Evolutionary conservation across 2,329 filamentous ascomycete species (phyloP), one percentile per base, ranked within the genome.

Genomic region (Eutypella sp.): DNA sequence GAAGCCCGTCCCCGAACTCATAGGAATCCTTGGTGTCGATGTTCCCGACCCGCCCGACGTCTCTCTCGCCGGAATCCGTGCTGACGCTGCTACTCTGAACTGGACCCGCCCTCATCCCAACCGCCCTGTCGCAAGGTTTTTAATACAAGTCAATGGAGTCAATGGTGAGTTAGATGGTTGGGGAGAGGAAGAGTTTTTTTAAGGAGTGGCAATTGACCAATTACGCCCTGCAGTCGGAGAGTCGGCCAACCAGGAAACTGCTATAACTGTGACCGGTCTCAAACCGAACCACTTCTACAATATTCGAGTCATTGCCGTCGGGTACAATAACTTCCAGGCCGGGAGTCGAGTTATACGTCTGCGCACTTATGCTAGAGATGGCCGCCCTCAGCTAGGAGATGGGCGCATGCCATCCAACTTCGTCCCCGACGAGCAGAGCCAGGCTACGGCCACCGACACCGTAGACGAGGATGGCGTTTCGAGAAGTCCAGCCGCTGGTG

Each of bases 81-180:
- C 88, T 23, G 88, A 95, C 64, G 88, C 90, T 46, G 87, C 95
- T 25, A 87, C 91, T 24, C 76, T 99, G 37, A 90, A 91, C 65
- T 99, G 93, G 93, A 89, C 90, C 50, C 80, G 84, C 48, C 85
- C 88, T 0, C 79, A 74, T 3, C 66, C 70, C 37, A 80, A 78
- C 51, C 76, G 79, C 33, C 78, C 87, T 3, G 87, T 95, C 44
- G 79, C 89, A 44, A 95, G 91, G 68, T 93, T 95, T 62, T 78
- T 92, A 39, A 89, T 99, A 43, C 89, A 95, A 64, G 84, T 99
- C 53, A 97, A 99, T 67, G 92, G 92, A 36, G 84, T 92, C 37
- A 89, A 89, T 70, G 88, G 89, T 93, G 68, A 66, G 82, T 61
- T 42, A 31, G 52, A 53, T 40, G 27, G 31, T 33, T 27, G 19